Conservation (phyloP, 108 stramenopile genomes). For the Cylindrotheca closterium region DNA sequence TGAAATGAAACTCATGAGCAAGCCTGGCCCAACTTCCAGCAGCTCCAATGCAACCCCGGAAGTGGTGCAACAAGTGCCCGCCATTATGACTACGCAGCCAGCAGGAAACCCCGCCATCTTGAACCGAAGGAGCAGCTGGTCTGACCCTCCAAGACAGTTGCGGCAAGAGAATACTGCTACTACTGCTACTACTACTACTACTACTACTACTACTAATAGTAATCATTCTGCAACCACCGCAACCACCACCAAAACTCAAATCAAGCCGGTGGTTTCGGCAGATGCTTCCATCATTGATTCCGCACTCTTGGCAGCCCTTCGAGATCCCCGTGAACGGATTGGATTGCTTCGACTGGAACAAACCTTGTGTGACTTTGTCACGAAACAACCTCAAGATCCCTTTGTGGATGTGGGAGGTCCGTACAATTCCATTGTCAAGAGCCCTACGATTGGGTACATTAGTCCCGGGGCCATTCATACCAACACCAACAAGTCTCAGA, state of each 20-base stretch:
- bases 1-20: too few species aligned
- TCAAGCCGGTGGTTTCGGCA: too few species aligned
- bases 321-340: slow-evolving; percentile 76
- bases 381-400: slow-evolving; percentile 37
- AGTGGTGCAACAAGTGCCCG: too few species aligned
- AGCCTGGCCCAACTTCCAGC: too few species aligned
- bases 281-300: slow-evolving; percentile 64
- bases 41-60: too few species aligned
- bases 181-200: background rate
- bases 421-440: slow-evolving; percentile 50
- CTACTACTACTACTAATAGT: too few species aligned
- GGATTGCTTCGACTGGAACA: slow-evolving; percentile 81
- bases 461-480: slow-evolving; percentile 3
- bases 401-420: slow-evolving; percentile 78
- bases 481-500: slow-evolving; percentile 6
- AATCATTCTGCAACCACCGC: too few species aligned
- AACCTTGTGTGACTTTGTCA: slow-evolving; percentile 67
- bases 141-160: background rate
- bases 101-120: too few species aligned
- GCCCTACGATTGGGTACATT: slow-evolving; percentile 15
- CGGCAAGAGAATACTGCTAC: background rate
- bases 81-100: too few species aligned
- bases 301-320: slow-evolving; percentile 72
- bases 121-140: too few species aligned
- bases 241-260: too few species aligned